Percentiles rank a stretch among this genome's conserved stretches.
Conservation (phyloP, 73 alveolate genomes). For the Paramecium primaurelia region DNA sequence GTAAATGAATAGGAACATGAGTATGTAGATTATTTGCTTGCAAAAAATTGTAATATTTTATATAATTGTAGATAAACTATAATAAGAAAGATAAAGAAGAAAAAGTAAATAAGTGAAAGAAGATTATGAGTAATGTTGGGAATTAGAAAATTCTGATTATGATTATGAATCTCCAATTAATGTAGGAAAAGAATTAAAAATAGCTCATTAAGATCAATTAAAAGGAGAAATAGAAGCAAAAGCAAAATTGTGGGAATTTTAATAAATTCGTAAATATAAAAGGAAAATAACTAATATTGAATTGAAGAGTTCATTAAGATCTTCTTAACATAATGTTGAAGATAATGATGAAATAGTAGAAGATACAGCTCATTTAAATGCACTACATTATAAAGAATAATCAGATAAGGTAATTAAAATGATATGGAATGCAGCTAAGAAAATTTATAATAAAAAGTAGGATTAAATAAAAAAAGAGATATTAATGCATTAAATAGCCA, state of each 20-base stretch:
- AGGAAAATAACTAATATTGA: background rate
- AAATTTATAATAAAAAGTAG: background rate
- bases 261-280: background rate
- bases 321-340: background rate
- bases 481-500: background rate
- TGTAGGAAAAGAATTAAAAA: background rate
- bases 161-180: background rate
- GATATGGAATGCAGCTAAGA: slow-evolving; percentile 28
- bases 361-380: background rate
- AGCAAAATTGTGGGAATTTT: background rate
- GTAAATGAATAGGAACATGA: background rate
- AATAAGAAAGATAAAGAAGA: background rate
- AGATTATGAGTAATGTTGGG: slow-evolving; percentile 19
- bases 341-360: background rate
- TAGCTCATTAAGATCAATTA: background rate
- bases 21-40: background rate
- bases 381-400: background rate
- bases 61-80: background rate
- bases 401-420: slow-evolving; percentile 37
- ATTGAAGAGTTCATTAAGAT: background rate
- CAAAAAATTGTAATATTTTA: background rate
- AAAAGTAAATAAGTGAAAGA: background rate
- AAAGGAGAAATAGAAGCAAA: background rate
- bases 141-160: background rate
- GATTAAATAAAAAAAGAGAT: slow-evolving; percentile 13